phyloP scores from a whole-genome alignment of 306 rosid genomes.

The Casuarina glauca region DNA sequence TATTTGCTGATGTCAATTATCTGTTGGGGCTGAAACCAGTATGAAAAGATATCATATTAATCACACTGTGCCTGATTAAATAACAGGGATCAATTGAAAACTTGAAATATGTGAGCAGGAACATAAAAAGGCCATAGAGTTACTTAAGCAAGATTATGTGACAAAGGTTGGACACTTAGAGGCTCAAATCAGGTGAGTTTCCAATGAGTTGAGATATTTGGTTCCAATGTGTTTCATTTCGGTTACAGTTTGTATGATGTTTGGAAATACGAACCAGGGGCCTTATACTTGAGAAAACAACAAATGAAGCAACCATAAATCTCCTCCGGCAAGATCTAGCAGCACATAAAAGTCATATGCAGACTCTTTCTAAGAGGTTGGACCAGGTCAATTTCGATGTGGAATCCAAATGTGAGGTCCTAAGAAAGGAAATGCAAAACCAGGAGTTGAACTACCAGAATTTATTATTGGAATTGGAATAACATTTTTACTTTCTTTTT shows the following conservation, averaged over 20 bases:
- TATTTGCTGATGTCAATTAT: background rate
- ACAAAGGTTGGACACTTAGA: conserved; percentile 48
- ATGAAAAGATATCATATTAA: background rate
- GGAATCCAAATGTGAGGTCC: conserved; percentile 70
- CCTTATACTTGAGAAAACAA: conserved; percentile 44
- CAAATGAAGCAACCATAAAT: conserved; percentile 48
- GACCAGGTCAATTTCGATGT: conserved; percentile 54
- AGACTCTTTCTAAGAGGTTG: conserved; percentile 54
- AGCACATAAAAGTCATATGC: conserved; percentile 56
- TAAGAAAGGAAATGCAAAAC: background rate
- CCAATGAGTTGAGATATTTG: background rate
- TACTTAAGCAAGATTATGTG: conserved; percentile 51
- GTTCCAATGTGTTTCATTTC: conserved; percentile 13
- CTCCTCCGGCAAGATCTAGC: conserved; percentile 59
- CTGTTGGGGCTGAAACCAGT: background rate
- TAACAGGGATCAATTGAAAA: background rate
- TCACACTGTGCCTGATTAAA: background rate
- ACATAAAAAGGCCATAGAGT: conserved; percentile 40
- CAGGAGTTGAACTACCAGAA: background rate
- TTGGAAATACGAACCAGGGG: conserved; percentile 37
- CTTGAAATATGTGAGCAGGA: conserved; percentile 39
- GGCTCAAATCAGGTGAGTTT: conserved; percentile 57
- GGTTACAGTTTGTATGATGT: conserved; percentile 10
- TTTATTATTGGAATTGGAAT: background rate
- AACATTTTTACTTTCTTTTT: conserved; percentile 8